Base-by-base conservation (phyloP, 106 monocot genomes). In the Xerophyta viscosa region DNA sequence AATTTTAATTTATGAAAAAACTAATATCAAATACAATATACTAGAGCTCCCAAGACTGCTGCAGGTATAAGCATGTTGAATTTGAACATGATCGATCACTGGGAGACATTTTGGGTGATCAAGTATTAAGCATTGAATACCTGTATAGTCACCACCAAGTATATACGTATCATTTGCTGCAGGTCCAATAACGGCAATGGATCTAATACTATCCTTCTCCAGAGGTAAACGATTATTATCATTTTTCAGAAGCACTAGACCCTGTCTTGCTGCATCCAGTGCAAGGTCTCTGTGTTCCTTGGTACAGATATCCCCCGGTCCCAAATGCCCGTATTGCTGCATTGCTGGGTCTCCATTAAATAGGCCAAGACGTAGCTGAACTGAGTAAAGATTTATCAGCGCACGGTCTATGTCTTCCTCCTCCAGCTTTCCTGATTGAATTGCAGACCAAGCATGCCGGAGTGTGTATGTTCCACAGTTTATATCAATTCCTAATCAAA, bases 121-220 rank as follows among this genome's bases (percentile, higher is more conserved):
- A 76, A 76, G n/a, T n/a, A n/a, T n/a, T n/a, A n/a, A n/a, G n/a
- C n/a, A 63, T 79, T 65, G 20, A 5, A 27, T 43, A 62, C 65
- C 65, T 56, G 74, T 26, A 50, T 74, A 74, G 29, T 57, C 67
- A 14, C 67, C 74, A 14, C 61, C 49, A 8, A 74, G 36, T 21
- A 27, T 26, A 41, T 19, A 41, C 19, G 67, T 27, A n/a, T 43
- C 48, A 9, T 68, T 52, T n/a, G 57, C 74, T 13, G 50, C 27
- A 22, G 74, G 67, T 27, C 67, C 74, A 24, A 74, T 62, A 25
- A 67, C 20, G n/a, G 67, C 67, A 0, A 74, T 37, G 24, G 49
- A 56, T 4, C 20, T 24, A 12, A 67, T 29, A 8, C 61, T 48
- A 27, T 30, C 6, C 11, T 52, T 44, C 1, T 44, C 33, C 13